A percentile compares a stretch with the other conserved stretches of the same genome.
Conservation (phyloP, 2,329 filamentous ascomycete genomes). For the Aspergillus chevalieri region DNA sequence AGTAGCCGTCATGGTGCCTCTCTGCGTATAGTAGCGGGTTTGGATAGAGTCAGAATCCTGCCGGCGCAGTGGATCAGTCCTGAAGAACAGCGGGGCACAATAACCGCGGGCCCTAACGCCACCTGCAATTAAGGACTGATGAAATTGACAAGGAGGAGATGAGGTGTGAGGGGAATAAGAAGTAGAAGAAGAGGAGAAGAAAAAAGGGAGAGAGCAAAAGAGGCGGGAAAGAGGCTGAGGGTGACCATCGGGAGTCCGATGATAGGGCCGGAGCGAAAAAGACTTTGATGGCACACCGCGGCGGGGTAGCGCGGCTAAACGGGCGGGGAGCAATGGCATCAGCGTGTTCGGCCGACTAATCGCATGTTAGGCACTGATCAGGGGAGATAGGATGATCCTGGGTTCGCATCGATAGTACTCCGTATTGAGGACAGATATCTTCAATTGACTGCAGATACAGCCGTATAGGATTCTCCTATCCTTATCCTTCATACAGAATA, state of each 20-base stretch:
- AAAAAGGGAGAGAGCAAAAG: constrained; percentile 1
- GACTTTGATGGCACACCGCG: constrained; percentile 13
- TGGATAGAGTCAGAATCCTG: constrained; percentile 12
- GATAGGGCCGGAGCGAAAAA: constrained; percentile 5
- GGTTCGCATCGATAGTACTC: background rate
- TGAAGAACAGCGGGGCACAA: constrained; percentile 10
- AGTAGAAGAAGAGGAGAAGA: constrained; percentile 7
- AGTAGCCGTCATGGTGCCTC: constrained; percentile 68
- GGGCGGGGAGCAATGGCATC: constrained; percentile 24
- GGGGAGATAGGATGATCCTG: too few relatives aligned
- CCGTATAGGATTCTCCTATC: too few relatives aligned
- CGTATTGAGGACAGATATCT: too few relatives aligned
- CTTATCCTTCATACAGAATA: too few relatives aligned
- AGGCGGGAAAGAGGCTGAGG: constrained; percentile 7
- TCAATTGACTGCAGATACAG: too few relatives aligned
- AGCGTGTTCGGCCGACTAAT: constrained; percentile 3
- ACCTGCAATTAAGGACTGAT: constrained; percentile 8
- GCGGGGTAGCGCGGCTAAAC: constrained; percentile 20
- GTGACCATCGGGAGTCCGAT: constrained; percentile 5
- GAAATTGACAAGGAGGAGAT: constrained; percentile 6
- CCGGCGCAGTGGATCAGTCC: constrained; percentile 10
- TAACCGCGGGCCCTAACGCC: constrained; percentile 11
- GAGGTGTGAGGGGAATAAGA: constrained; percentile 9
- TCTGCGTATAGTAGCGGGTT: constrained; percentile 40
- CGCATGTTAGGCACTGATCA: too few relatives aligned